phyloP scores from a whole-genome alignment of 345 rosid genomes.

The Brassica napus region DNA sequence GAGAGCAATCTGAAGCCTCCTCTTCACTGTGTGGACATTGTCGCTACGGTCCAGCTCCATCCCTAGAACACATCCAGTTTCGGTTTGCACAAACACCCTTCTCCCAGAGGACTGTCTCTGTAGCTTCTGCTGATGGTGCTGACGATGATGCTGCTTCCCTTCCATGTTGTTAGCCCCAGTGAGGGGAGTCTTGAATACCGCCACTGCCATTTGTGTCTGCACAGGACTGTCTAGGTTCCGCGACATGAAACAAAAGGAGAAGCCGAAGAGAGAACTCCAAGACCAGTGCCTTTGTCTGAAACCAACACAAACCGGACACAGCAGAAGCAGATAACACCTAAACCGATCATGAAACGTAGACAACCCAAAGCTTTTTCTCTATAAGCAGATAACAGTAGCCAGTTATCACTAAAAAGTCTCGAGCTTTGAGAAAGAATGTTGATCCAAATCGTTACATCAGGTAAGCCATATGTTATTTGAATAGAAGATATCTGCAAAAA shows the following conservation, averaged over 20 bases:
- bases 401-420: too few species aligned
- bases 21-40: slow-evolving; percentile 88
- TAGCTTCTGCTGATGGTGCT: slow-evolving; percentile 37
- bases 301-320: slow-evolving; percentile 31
- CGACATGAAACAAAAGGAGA: slow-evolving; percentile 69
- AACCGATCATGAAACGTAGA: slow-evolving; percentile 53
- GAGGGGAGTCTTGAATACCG: slow-evolving; percentile 75
- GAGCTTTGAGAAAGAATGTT: slow-evolving; percentile 19
- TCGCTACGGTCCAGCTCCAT: slow-evolving; percentile 97
- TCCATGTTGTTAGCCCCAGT: slow-evolving; percentile 57
- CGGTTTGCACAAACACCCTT: slow-evolving; percentile 95
- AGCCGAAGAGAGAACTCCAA: slow-evolving; percentile 51
- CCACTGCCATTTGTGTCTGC: slow-evolving; percentile 94
- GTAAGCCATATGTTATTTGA: neutral
- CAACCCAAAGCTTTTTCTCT: neutral
- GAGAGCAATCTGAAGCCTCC: slow-evolving; percentile 91
- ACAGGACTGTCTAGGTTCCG: slow-evolving; percentile 91
- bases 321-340: slow-evolving; percentile 24
- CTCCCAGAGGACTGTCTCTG: slow-evolving; percentile 64
- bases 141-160: slow-evolving; percentile 48
- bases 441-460: slow-evolving; percentile 12
- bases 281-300: slow-evolving; percentile 48
- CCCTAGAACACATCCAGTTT: slow-evolving; percentile 95
- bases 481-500: neutral
- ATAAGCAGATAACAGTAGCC: neutral